These are phyloP conservation scores for Simplicillium sp. DNA, from an alignment of 2,329 filamentous ascomycete species.

Conservation along the genomic window DNA sequence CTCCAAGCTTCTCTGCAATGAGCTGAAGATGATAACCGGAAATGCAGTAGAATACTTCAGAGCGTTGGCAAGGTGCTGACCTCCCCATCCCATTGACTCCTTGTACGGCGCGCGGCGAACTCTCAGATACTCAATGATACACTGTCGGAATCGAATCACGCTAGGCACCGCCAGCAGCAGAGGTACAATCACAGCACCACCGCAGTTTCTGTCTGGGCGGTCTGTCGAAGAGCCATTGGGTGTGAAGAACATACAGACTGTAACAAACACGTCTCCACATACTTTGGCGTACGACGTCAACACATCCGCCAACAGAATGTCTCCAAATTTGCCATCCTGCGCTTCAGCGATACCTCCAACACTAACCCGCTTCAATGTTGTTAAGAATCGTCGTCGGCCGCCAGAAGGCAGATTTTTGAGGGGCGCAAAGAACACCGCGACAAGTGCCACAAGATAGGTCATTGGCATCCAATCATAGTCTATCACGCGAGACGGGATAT, in stretches of 20 bases:
- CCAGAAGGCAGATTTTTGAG: slow-evolving; percentile 56
- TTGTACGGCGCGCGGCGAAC: slow-evolving; percentile 50
- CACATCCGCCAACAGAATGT: slow-evolving; percentile 87
- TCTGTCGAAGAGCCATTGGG: slow-evolving; percentile 64
- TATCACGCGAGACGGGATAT: slow-evolving; percentile 58
- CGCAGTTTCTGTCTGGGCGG: slow-evolving; percentile 72
- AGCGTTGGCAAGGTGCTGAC: slow-evolving; percentile 86
- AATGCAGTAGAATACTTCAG: slow-evolving; percentile 92
- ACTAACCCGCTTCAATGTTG: slow-evolving; percentile 66
- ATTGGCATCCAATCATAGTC: slow-evolving; percentile 81
- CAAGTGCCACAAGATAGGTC: slow-evolving; percentile 65
- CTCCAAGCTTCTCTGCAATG: slow-evolving; percentile 57
- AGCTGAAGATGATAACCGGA: slow-evolving; percentile 75
- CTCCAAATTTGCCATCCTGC: slow-evolving; percentile 86
- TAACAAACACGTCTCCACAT: slow-evolving; percentile 80
- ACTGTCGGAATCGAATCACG: slow-evolving; percentile 82
- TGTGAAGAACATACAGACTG: slow-evolving; percentile 82
- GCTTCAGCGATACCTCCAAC: slow-evolving; percentile 80
- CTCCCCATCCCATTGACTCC: slow-evolving; percentile 60
- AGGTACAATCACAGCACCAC: slow-evolving; percentile 70
- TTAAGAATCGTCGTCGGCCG: slow-evolving; percentile 67
- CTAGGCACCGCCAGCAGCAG: slow-evolving; percentile 77
- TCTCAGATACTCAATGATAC: slow-evolving; percentile 76
- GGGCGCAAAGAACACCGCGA: slow-evolving; percentile 63
- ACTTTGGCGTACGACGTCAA: slow-evolving; percentile 93